Conservation (phyloP, 1,139 yeast species). For the Yamadazyma jaroonii region DNA sequence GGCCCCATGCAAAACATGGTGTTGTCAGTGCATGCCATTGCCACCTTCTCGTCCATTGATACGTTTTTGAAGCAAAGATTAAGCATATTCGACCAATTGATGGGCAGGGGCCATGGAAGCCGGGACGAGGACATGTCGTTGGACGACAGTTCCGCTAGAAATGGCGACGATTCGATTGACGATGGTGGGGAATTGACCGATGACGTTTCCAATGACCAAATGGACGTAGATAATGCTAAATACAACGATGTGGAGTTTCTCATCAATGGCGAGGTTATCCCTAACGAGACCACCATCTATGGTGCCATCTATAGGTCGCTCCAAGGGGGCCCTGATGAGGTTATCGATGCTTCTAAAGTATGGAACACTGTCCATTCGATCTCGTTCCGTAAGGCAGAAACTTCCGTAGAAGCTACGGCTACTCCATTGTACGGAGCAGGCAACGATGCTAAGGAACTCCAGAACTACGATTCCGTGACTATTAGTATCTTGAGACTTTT, state of each 20-base stretch:
- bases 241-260: constrained; percentile 51
- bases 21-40: constrained; percentile 84
- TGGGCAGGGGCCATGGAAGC: constrained; percentile 12
- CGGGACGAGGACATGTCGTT: constrained; percentile 6
- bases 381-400: constrained; percentile 32
- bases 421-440: constrained; percentile 11
- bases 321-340: constrained; percentile 36
- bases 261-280: constrained; percentile 58
- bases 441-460: constrained; percentile 31
- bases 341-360: constrained; percentile 48
- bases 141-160: constrained; percentile 10
- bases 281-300: constrained; percentile 71
- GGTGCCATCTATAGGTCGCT: constrained; percentile 69
- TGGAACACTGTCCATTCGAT: constrained; percentile 61
- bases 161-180: neutral
- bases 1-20: constrained; percentile 39
- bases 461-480: constrained; percentile 41
- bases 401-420: neutral
- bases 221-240: neutral
- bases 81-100: constrained; percentile 21
- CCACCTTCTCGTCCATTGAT: constrained; percentile 73
- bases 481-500: constrained; percentile 54
- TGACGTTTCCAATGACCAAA: neutral
- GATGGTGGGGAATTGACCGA: neutral
- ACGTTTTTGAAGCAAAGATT: constrained; percentile 51